Evolutionary conservation across 345 rosid genomes (phyloP).

Genomic region (Populus davidiana): DNA sequence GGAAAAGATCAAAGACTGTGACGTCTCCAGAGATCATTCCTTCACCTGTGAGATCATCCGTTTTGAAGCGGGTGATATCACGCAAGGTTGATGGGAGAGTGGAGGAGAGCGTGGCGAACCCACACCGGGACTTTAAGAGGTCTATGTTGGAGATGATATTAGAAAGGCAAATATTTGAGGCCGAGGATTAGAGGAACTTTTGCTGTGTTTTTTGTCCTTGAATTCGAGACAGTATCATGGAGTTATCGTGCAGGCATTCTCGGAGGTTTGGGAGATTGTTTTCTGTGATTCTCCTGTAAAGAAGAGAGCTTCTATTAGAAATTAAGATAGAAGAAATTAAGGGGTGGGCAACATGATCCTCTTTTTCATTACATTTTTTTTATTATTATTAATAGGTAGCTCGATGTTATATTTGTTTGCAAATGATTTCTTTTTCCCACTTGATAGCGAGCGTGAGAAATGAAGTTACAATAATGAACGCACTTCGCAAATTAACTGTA

Average conservation of each 20-base stretch:
- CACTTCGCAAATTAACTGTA: too few species aligned
- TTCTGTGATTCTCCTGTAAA: constrained; percentile 31
- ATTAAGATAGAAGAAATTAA: background rate
- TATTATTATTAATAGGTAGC: too few species aligned
- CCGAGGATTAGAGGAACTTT: constrained; percentile 45
- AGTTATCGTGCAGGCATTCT: constrained; percentile 49
- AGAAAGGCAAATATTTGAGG: constrained; percentile 47
- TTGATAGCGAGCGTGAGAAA: too few species aligned
- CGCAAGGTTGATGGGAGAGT: constrained; percentile 22
- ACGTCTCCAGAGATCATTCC: constrained; percentile 3
- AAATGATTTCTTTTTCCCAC: too few species aligned
- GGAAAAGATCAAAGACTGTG: constrained; percentile 6
- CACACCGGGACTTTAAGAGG: constrained; percentile 51
- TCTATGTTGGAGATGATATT: constrained; percentile 68
- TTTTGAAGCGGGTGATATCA: constrained; percentile 14
- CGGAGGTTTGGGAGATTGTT: constrained; percentile 51
- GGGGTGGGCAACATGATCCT: background rate
- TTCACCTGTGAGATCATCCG: constrained; percentile 11
- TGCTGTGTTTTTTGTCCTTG: constrained; percentile 51
- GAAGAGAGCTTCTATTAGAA: background rate
- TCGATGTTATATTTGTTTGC: too few species aligned
- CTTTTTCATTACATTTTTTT: background rate
- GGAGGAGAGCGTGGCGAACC: constrained; percentile 52
- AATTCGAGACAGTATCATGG: constrained; percentile 47
- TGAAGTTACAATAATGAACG: too few species aligned